A percentile compares a stretch with the other conserved stretches of the same genome.
phyloP scores from a whole-genome alignment of 306 rosid genomes.

The Styphnolobium japonicum region DNA sequence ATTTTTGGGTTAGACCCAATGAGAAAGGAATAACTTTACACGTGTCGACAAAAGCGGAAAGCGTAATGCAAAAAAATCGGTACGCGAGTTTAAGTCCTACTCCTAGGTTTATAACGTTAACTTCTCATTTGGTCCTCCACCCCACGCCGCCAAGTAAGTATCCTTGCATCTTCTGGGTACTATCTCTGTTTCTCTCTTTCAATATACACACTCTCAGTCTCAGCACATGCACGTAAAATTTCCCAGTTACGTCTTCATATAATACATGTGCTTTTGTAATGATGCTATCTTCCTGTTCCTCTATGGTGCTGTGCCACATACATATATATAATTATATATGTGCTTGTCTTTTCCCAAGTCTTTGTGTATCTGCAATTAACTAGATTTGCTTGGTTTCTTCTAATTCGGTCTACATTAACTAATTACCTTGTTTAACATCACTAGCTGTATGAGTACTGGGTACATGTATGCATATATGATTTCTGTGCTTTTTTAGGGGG shows the following conservation, averaged over 20 bases:
- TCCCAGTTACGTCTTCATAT: too few species aligned
- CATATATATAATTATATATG: neutral
- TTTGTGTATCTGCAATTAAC: neutral
- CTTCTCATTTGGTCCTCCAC: conserved; percentile 11
- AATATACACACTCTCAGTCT: neutral
- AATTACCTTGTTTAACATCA: neutral
- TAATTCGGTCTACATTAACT: neutral
- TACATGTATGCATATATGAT: neutral
- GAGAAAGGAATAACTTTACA: too few species aligned
- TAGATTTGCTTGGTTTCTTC: neutral
- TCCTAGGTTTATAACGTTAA: conserved; percentile 47
- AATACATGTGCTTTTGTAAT: too few species aligned
- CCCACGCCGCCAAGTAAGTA: conserved; percentile 44
- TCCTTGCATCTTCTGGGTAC: conserved; percentile 7
- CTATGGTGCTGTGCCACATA: neutral
- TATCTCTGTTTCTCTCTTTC: neutral
- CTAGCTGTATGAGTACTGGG: too few species aligned
- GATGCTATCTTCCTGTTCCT: neutral
- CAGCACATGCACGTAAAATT: neutral
- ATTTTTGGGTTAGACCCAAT: neutral
- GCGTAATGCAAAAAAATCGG: too few species aligned
- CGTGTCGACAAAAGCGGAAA: conserved; percentile 35
- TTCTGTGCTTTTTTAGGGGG: neutral
- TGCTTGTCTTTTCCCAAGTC: neutral
- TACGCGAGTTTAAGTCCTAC: too few species aligned